Evolutionary conservation across 352 stramenopile species (phyloP).

Genomic region (Halophytophthora batemanensis): DNA sequence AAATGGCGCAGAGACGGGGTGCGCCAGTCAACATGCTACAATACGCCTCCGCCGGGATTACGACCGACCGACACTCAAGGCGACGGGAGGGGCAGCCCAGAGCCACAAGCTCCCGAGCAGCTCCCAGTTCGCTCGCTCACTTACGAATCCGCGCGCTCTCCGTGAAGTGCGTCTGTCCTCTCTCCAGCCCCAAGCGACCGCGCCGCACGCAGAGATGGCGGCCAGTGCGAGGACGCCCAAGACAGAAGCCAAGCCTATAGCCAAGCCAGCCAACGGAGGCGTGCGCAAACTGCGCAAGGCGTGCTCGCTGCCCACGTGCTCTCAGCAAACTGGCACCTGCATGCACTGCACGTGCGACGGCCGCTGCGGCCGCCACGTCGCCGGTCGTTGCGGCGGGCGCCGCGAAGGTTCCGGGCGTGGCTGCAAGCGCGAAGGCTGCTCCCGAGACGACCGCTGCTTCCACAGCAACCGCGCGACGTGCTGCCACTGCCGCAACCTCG

Average conservation of each 20-base stretch:
- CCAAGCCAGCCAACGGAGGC: background rate
- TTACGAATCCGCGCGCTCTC: background rate
- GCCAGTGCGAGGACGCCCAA: constrained; percentile 17
- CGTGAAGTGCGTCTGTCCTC: constrained; percentile 7
- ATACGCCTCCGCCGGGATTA: no score
- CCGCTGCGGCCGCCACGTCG: constrained; percentile 52
- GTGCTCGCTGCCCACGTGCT: constrained; percentile 65
- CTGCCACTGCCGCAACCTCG: constrained; percentile 78
- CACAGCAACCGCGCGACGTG: constrained; percentile 74
- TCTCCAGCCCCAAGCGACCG: constrained; percentile 3
- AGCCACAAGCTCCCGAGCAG: no score
- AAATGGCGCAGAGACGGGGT: background rate
- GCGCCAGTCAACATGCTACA: background rate
- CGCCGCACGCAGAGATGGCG: background rate
- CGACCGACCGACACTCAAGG: no score
- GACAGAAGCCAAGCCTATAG: constrained; percentile 2
- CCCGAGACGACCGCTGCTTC: constrained; percentile 57
- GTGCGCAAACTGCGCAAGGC: constrained; percentile 64
- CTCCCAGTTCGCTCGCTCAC: background rate
- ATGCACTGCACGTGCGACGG: constrained; percentile 86
- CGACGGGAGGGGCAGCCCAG: no score
- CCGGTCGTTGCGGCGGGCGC: constrained; percentile 51
- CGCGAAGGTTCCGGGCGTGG: constrained; percentile 59
- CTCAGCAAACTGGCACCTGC: constrained; percentile 49
- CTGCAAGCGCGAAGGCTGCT: constrained; percentile 62